These are phyloP conservation scores for Panaeolus cyanescens DNA, from an alignment of 768 basidiomycete genomes.

Conservation along the genomic window DNA sequence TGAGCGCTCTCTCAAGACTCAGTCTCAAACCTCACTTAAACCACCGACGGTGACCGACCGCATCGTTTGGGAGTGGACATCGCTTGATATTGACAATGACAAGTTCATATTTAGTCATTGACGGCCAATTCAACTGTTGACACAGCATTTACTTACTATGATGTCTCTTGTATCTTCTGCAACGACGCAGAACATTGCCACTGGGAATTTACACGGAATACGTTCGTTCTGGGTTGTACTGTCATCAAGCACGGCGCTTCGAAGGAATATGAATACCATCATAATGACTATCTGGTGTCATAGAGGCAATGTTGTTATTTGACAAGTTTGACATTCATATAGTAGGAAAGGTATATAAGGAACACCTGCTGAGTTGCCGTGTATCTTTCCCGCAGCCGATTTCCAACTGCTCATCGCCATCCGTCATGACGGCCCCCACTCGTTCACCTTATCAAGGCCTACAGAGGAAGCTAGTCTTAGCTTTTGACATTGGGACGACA, in stretches of 20 bases:
- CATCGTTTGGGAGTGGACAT: no score
- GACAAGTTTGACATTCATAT: background rate
- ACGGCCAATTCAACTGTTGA: no score
- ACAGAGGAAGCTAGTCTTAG: slow-evolving; percentile 25
- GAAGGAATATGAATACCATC: background rate
- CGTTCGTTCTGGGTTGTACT: background rate
- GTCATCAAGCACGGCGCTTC: background rate
- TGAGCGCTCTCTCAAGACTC: no score
- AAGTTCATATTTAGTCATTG: no score
- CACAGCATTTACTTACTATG: no score
- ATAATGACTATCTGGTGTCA: background rate
- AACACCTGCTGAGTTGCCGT: background rate
- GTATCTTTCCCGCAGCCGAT: slow-evolving; percentile 9
- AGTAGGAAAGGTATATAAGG: background rate
- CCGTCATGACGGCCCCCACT: slow-evolving; percentile 14
- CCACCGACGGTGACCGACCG: no score
- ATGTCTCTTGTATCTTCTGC: no score
- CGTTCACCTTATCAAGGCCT: slow-evolving; percentile 39
- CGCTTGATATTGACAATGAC: no score
- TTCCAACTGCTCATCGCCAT: slow-evolving; percentile 4
- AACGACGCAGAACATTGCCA: no score
- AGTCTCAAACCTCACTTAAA: no score
- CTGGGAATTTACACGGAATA: background rate
- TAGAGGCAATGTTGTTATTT: background rate
- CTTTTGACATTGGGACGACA: background rate